Evolutionary conservation across 2,329 filamentous ascomycete species (phyloP), one percentile per base, ranked within the genome.

Genomic region (Colletotrichum cuscutae): DNA sequence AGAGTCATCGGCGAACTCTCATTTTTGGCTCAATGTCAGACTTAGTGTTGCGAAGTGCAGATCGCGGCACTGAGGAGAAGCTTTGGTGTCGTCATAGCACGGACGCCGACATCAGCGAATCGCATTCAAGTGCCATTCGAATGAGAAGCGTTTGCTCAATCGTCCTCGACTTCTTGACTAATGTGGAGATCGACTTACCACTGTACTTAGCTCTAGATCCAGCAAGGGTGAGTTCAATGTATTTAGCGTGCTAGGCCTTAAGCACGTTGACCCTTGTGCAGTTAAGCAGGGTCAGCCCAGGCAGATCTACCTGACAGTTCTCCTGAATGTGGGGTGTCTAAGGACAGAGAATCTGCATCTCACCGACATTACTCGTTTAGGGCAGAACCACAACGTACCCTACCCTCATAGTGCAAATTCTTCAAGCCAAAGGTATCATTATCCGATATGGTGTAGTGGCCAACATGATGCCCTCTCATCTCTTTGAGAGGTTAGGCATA

Each of bases 371-470:
- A 42, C 37, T 22, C 42, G 22, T 7, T 54, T 54, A 54, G 52
- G 52, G 28, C 28, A 3, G 19, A n/a, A 58, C 15, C 28, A 58
- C 19, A 32, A 32, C 1, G 7, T n/a, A n/a, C 13, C 24, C 9
- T 30, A n/a, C 2, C 3, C 1, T 32, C 4, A 15, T 46, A 28
- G 1, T 32, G 7, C 13, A 28, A 13, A 28, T 9, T 4, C 11
- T 7, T 62, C 26, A 0, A 0, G 13, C 0, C 1, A 2, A 1
- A 35, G 8, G 28, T 1, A 37, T 35, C 6, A 24, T 6, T 2
- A 42, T 69, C 58, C 49, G 49, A 53, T 58, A 46, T 37, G 66
- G 32, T 58, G 53, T 69, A 63, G 66, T 58, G 60, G 53, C 60
- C 66, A 65, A 65, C 37, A 69, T 58, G 66, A 52, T 9, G 60